Percentiles rank a stretch among this genome's conserved stretches.
These are phyloP conservation scores for Boletellus deceptivus DNA, from an alignment of 1,284 basidiomycete genomes.

Conservation along the genomic window DNA sequence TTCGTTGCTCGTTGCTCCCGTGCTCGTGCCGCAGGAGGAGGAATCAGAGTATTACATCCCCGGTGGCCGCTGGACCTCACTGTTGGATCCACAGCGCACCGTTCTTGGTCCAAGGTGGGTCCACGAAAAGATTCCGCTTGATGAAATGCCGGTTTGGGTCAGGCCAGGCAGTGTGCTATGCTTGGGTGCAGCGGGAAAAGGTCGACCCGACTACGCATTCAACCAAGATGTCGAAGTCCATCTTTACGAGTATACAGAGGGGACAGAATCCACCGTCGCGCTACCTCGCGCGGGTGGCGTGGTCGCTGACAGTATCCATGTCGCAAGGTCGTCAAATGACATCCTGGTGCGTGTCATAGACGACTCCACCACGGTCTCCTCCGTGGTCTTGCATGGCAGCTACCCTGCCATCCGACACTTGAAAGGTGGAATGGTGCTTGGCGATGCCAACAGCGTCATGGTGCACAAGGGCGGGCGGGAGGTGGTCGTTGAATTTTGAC, in stretches of 20 bases:
- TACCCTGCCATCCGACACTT: constrained; percentile 12
- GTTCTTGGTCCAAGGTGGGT: constrained; percentile 55
- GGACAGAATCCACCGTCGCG: constrained; percentile 7
- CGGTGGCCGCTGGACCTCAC: constrained; percentile 66
- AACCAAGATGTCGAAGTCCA: constrained; percentile 33
- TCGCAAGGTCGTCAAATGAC: constrained; percentile 9
- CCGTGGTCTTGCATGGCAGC: constrained; percentile 16
- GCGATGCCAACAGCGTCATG: neutral
- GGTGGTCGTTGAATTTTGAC: constrained; percentile 14
- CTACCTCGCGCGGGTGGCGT: constrained; percentile 13
- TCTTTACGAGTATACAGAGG: constrained; percentile 37
- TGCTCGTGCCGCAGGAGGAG: constrained; percentile 58
- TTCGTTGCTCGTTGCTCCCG: constrained; percentile 70
- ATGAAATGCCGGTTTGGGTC: constrained; percentile 68
- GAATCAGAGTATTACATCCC: constrained; percentile 69
- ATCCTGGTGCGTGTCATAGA: constrained; percentile 9
- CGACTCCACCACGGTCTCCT: constrained; percentile 7
- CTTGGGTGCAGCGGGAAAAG: constrained; percentile 52
- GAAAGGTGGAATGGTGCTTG: constrained; percentile 11
- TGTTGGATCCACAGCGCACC: constrained; percentile 50
- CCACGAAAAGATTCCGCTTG: constrained; percentile 52
- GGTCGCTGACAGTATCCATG: constrained; percentile 5
- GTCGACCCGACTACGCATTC: constrained; percentile 68
- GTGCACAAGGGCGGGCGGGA: constrained; percentile 8
- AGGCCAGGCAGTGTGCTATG: constrained; percentile 48